Evolutionary conservation across 2,329 filamentous ascomycete genomes (phyloP).

Genomic region (Dactylellina cionopaga): DNA sequence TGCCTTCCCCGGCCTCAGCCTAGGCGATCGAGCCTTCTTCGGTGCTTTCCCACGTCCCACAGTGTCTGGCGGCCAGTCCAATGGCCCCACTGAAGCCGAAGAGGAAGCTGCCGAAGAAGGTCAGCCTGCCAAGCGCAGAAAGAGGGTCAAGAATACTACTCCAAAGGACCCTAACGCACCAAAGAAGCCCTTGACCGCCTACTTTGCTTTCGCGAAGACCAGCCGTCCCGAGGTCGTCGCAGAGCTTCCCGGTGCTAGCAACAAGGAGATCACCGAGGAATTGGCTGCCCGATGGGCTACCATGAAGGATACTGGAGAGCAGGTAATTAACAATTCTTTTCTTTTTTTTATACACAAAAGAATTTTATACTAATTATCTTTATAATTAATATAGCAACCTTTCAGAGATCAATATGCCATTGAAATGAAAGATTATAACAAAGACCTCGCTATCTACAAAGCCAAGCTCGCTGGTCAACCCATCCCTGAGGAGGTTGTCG

Average conservation of each 20-base stretch:
- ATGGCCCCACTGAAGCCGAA: constrained; percentile 20
- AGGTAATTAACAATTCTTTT: constrained; percentile 62
- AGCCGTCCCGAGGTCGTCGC: constrained; percentile 82
- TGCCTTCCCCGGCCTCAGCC: constrained; percentile 32
- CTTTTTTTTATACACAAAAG: background rate
- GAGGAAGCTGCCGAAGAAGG: constrained; percentile 38
- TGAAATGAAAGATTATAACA: constrained; percentile 47
- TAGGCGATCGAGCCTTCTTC: constrained; percentile 23
- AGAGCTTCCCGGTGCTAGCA: constrained; percentile 78
- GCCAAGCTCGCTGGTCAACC: constrained; percentile 42
- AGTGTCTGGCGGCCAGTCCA: background rate
- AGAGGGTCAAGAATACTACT: constrained; percentile 77
- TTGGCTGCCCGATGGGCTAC: constrained; percentile 85
- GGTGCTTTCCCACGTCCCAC: constrained; percentile 22
- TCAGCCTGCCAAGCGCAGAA: constrained; percentile 59
- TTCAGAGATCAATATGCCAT: constrained; percentile 49
- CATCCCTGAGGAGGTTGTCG: constrained; percentile 13
- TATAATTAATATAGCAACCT: constrained; percentile 15
- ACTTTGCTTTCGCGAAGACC: constrained; percentile 93
- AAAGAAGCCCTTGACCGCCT: constrained; percentile 91
- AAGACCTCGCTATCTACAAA: constrained; percentile 39
- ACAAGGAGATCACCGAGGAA: constrained; percentile 87
- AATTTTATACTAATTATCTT: background rate
- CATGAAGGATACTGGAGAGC: constrained; percentile 78
- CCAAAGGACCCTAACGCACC: constrained; percentile 86